Conservation (phyloP, 1,284 basidiomycete species). For the Gomphus sp. region DNA sequence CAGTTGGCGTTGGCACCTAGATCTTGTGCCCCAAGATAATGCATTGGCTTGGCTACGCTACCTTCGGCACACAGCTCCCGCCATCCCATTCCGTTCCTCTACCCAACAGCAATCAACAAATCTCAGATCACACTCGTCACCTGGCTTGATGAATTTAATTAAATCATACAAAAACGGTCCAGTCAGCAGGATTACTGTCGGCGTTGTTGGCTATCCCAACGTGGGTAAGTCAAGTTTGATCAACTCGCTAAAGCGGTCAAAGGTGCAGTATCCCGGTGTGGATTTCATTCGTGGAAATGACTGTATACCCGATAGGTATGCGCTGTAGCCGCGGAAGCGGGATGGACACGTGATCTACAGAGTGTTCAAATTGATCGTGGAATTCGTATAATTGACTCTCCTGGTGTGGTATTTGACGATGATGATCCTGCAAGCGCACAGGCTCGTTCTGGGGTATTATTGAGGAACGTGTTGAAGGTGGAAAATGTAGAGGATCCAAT, state of each 20-base stretch:
- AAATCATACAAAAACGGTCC: constrained; percentile 81
- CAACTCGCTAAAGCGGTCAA: constrained; percentile 87
- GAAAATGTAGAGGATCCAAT: constrained; percentile 91
- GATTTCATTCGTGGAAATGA: constrained; percentile 40
- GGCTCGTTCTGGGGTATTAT: constrained; percentile 55
- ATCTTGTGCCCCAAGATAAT: constrained; percentile 84
- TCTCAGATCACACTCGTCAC: constrained; percentile 70
- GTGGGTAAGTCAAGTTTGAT: constrained; percentile 96
- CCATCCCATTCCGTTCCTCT: constrained; percentile 89
- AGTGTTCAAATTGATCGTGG: constrained; percentile 90
- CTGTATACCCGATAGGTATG: constrained; percentile 55
- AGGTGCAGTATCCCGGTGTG: constrained; percentile 48
- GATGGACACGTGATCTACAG: constrained; percentile 93
- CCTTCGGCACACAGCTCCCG: constrained; percentile 86
- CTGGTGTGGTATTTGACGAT: constrained; percentile 90
- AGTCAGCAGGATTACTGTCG: constrained; percentile 71
- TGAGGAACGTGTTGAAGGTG: constrained; percentile 91
- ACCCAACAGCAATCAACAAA: constrained; percentile 74
- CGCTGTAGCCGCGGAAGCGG: constrained; percentile 90
- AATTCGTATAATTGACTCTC: constrained; percentile 89
- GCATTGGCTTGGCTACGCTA: constrained; percentile 88
- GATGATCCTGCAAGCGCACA: constrained; percentile 41
- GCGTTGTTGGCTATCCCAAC: constrained; percentile 95
- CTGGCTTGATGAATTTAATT: constrained; percentile 76
- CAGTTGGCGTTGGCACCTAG: constrained; percentile 28